phyloP scores from a whole-genome alignment of 2,329 filamentous ascomycete genomes.

The Penicillium sp. region DNA sequence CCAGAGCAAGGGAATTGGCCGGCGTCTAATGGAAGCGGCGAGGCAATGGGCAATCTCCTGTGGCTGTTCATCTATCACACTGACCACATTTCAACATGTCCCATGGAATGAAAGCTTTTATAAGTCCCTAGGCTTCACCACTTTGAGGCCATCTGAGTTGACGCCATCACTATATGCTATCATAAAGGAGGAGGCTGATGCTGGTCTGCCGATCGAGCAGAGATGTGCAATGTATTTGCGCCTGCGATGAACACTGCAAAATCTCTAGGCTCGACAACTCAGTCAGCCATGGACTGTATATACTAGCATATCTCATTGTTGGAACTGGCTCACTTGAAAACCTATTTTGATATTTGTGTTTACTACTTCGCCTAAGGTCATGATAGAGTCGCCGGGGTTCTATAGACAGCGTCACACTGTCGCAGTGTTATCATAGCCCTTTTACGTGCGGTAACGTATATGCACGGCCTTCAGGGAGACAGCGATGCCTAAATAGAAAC shows the following conservation, averaged over 20 bases:
- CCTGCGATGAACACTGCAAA: neutral
- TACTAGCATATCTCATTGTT: no score
- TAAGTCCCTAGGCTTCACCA: neutral
- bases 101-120: neutral
- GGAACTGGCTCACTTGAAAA: no score
- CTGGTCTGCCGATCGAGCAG: neutral
- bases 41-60: neutral
- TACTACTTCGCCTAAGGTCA: no score
- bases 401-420: no score
- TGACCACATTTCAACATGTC: neutral
- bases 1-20: neutral
- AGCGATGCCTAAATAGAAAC: no score
- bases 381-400: no score
- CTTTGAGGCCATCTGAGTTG: neutral
- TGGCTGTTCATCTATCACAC: neutral
- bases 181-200: neutral
- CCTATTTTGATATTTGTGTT: no score
- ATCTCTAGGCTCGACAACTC: no score
- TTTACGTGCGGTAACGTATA: no score
- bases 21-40: neutral
- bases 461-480: no score
- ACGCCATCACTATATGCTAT: neutral
- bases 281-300: no score
- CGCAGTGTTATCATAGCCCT: no score
- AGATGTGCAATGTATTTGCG: neutral